phyloP scores from a whole-genome alignment of 2,329 filamentous ascomycete species.

The Fusarium xyrophilum region DNA sequence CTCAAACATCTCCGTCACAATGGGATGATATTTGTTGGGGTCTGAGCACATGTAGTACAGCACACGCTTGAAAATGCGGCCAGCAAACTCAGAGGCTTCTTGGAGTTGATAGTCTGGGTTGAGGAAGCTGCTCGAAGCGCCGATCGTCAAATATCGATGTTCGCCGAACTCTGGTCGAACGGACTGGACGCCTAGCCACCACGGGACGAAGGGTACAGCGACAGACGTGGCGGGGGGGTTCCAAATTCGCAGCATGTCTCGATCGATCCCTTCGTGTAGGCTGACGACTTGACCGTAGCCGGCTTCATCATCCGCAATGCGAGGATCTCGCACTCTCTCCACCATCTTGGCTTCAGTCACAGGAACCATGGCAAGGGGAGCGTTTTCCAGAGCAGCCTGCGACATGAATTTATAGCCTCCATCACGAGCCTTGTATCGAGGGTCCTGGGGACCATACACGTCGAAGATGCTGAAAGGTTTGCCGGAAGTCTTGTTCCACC shows the following conservation, averaged over 20 bases:
- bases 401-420: slow-evolving; percentile 40
- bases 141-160: slow-evolving; percentile 34
- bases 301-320: slow-evolving; percentile 36
- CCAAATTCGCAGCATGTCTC: slow-evolving; percentile 34
- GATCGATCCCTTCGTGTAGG: slow-evolving; percentile 17
- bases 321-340: slow-evolving; percentile 31
- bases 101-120: slow-evolving; percentile 37
- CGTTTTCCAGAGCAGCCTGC: slow-evolving; percentile 31
- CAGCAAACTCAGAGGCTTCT: slow-evolving; percentile 34
- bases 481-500: slow-evolving; percentile 33
- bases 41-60: slow-evolving; percentile 38
- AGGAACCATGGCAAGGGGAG: slow-evolving; percentile 30
- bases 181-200: slow-evolving; percentile 35
- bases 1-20: slow-evolving; percentile 21
- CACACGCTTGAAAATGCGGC: slow-evolving; percentile 32
- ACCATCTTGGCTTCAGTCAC: slow-evolving; percentile 36
- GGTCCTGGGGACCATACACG: slow-evolving; percentile 31
- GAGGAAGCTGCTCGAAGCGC: slow-evolving; percentile 36
- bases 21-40: slow-evolving; percentile 25
- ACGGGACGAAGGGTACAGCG: slow-evolving; percentile 33
- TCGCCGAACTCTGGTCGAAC: slow-evolving; percentile 32
- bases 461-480: slow-evolving; percentile 38
- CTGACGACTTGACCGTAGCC: slow-evolving; percentile 37
- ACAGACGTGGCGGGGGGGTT: slow-evolving; percentile 31
- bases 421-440: slow-evolving; percentile 33